A percentile compares a stretch with the other conserved stretches of the same genome.
These are phyloP conservation scores for Candida andamanensis DNA, from an alignment of 805 yeast species.

Conservation along the genomic window DNA sequence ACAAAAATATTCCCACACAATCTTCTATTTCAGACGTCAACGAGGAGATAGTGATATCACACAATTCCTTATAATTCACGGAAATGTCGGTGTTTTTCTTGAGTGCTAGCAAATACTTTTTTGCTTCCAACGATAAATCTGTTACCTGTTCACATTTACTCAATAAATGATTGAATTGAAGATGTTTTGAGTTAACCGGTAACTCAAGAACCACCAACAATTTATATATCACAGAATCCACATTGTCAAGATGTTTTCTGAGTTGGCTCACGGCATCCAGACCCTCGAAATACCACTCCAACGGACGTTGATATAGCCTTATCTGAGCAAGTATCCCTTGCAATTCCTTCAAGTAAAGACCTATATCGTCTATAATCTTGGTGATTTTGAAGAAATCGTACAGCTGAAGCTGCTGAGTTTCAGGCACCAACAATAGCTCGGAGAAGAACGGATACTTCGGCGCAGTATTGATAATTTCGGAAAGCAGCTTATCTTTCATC, in stretches of 20 bases:
- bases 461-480: slow-evolving; percentile 14
- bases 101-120: slow-evolving; percentile 14
- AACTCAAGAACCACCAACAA: slow-evolving; percentile 15
- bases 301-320: slow-evolving; percentile 5
- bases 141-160: slow-evolving; percentile 22
- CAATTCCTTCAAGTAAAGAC: slow-evolving; percentile 19
- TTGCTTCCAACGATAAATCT: slow-evolving; percentile 22
- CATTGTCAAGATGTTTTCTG: slow-evolving; percentile 15
- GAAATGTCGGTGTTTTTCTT: slow-evolving; percentile 25
- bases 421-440: slow-evolving; percentile 18
- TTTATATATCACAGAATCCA: slow-evolving; percentile 22
- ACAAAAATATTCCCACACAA: slow-evolving; percentile 15
- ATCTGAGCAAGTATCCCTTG: slow-evolving; percentile 12
- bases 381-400: slow-evolving; percentile 24
- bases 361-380: slow-evolving; percentile 24
- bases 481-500: slow-evolving; percentile 10
- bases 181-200: slow-evolving; percentile 7
- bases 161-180: slow-evolving; percentile 14
- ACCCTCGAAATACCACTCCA: slow-evolving; percentile 25
- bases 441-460: slow-evolving; percentile 20
- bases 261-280: slow-evolving; percentile 16
- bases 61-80: slow-evolving; percentile 23
- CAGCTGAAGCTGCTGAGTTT: slow-evolving; percentile 10
- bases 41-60: slow-evolving; percentile 17
- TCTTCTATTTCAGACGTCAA: slow-evolving; percentile 22